Base-by-base conservation (phyloP, 1,284 basidiomycete genomes). In the Peniophora sp. region DNA sequence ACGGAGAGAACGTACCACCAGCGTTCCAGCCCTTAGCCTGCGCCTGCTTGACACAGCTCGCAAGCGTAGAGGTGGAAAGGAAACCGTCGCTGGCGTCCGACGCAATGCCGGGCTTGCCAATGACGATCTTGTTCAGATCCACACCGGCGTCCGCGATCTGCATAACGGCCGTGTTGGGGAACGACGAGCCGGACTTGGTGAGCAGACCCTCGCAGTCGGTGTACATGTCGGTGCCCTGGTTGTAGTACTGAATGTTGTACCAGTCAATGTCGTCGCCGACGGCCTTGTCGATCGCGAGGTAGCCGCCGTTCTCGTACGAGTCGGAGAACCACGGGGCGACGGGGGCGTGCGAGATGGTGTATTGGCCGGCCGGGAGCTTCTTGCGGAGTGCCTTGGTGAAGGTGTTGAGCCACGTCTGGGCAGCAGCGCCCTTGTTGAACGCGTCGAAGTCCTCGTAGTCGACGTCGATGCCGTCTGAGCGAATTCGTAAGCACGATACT, bases 111-210 rank as follows among this genome's bases (percentile, higher is more conserved):
- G 83, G 83, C 64, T 86, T 86, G 3, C 84, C 84, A 50, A 86
- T 79, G 50, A 79, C 74, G 36, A 75, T 59, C 63, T 76, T 75
- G 60, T 69, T 61, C 37, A 79, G 60, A 2, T 70, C 59, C 3
- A 85, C 72, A 35, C 80, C 80, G 45, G 67, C 74, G 3, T 71
- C 70, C 10, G 75, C 71, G 55, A 86, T 85, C 62, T 86, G 72
- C 69, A 85, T 85, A 15, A 85, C 50, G 0, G 69, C 61, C 0
- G 69, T 68, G 51, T 70, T 43, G 5, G 81, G 81, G 71, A 73
- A 83, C 17, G 67, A 66, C 56, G 62, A 67, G 22, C 74, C 75
- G 2, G 79, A 79, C 12, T 68, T 64, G 48, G 70, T 78, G 48
- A 85, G 71, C 47, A 85, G 74, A 36, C 67, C 67, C 49, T 59